A percentile compares a stretch with the other conserved stretches of the same genome.
Conservation (phyloP, 352 stramenopile genomes). For the Phytophthora constricta region DNA sequence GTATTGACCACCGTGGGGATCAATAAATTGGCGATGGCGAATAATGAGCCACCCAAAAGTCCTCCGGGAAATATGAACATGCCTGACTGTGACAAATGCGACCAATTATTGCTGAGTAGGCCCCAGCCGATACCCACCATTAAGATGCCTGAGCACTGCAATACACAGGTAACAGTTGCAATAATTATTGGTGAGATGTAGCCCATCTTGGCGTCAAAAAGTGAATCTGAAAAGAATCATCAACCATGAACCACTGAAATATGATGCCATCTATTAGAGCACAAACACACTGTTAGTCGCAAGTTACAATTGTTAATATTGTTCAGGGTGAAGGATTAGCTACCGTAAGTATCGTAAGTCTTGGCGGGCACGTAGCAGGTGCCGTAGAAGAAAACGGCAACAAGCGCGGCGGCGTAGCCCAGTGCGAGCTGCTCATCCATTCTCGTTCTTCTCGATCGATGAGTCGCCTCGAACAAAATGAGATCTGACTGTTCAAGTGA, state of each 20-base stretch:
- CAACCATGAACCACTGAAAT: no score
- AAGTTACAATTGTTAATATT: no score
- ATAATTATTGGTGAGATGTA: no score
- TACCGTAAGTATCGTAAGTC: conserved; percentile 84
- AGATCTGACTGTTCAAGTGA: conserved; percentile 3
- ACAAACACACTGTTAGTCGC: conserved; percentile 13
- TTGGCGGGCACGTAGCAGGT: conserved; percentile 88
- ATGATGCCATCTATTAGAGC: no score
- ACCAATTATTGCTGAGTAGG: conserved; percentile 84
- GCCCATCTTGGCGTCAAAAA: no score
- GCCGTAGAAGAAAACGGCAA: conserved; percentile 86
- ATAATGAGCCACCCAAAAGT: conserved; percentile 76
- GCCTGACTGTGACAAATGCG: conserved; percentile 69
- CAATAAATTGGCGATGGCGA: conserved; percentile 81
- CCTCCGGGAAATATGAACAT: conserved; percentile 85
- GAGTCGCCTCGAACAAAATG: not conserved
- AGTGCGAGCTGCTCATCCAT: conserved; percentile 50
- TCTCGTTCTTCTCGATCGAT: not conserved
- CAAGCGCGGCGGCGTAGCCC: conserved; percentile 65
- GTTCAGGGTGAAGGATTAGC: not conserved
- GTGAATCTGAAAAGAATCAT: no score
- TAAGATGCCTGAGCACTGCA: conserved; percentile 83
- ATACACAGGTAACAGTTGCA: no score
- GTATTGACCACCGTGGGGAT: conserved; percentile 89
- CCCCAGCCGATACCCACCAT: conserved; percentile 82